Evolutionary conservation across 441 rosid species (phyloP).

Genomic region (Theobroma grandiflorum): DNA sequence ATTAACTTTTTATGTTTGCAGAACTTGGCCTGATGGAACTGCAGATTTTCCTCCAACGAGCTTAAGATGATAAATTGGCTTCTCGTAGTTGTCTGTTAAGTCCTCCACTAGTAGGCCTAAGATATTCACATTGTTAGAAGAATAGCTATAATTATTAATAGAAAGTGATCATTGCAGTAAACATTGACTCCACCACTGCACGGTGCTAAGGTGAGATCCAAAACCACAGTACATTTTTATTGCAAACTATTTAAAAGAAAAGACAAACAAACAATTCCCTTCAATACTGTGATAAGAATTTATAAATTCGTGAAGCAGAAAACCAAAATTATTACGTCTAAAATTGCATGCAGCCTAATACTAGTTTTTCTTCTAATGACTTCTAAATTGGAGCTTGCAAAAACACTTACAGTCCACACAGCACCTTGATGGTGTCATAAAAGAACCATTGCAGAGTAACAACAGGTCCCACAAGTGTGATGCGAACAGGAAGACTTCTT

Average conservation of each 20-base stretch:
- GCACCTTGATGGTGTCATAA: constrained; percentile 67
- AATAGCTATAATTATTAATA: not conserved
- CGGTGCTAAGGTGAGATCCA: not conserved
- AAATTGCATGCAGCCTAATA: not conserved
- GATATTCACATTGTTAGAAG: constrained; percentile 9
- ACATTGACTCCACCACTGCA: not conserved
- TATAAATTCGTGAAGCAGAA: constrained; percentile 8
- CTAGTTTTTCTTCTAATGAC: constrained; percentile 11
- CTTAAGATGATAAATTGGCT: constrained; percentile 37
- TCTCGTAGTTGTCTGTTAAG: constrained; percentile 30
- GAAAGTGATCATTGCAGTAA: not conserved
- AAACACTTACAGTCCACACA: constrained; percentile 67
- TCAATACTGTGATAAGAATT: not conserved
- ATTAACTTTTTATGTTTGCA: constrained; percentile 8
- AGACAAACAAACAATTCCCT: no score
- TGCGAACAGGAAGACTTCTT: constrained; percentile 73
- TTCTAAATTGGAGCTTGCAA: not conserved
- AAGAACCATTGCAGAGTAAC: constrained; percentile 69
- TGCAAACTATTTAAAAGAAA: not conserved
- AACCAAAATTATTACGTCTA: not conserved
- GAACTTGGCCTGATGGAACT: not conserved
- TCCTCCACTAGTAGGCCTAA: constrained; percentile 68
- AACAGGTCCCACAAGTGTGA: constrained; percentile 64
- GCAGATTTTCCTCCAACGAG: constrained; percentile 7
- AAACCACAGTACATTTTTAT: not conserved